phyloP scores from a whole-genome alignment of 1,284 basidiomycete species.

The Ganoderma meredithae region DNA sequence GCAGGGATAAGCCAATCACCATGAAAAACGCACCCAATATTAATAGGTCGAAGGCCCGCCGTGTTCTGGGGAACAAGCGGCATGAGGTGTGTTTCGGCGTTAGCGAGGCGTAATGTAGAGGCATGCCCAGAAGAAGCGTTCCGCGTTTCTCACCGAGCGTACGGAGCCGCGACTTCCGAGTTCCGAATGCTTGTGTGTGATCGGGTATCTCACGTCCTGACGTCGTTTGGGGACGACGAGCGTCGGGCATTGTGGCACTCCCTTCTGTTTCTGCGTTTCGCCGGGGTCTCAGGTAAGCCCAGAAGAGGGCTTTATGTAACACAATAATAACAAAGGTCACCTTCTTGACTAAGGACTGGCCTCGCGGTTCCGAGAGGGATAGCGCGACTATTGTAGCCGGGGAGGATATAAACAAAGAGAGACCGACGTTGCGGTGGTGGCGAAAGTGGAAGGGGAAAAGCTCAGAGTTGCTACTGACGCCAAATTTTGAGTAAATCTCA shows the following conservation, averaged over 20 bases:
- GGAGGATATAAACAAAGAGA: too few species aligned
- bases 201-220: not conserved
- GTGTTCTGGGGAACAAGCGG: not conserved
- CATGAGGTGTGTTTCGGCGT: not conserved
- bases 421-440: too few species aligned
- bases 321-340: too few species aligned
- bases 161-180: constrained; percentile 1
- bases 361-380: too few species aligned
- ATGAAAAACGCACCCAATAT: not conserved
- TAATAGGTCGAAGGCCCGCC: not conserved
- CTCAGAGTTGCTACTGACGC: too few species aligned
- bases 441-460: too few species aligned
- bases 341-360: too few species aligned
- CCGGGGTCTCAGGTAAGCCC: not conserved
- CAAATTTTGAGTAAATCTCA: too few species aligned
- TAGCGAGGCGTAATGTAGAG: not conserved
- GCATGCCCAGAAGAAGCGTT: not conserved
- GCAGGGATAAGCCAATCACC: not conserved
- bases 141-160: not conserved
- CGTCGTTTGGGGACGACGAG: not conserved
- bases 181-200: not conserved
- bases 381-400: too few species aligned
- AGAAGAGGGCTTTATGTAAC: too few species aligned
- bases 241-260: not conserved
- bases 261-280: not conserved